These are phyloP conservation scores for Aspergillus fijiensis DNA, from an alignment of 2,329 filamentous ascomycete species.

Conservation along the genomic window DNA sequence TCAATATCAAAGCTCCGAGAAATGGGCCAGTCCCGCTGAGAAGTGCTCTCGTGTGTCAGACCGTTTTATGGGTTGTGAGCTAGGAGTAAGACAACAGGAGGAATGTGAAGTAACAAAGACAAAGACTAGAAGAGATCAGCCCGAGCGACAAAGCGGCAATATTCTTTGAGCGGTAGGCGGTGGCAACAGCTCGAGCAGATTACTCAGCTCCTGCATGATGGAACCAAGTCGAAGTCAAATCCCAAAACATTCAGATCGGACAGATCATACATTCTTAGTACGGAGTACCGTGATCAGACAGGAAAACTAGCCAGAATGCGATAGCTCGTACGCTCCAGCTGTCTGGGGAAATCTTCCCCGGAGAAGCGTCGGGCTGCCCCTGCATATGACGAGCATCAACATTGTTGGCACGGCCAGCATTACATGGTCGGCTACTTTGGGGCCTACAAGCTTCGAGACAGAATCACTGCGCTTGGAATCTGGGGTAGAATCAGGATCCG, in stretches of 20 bases:
- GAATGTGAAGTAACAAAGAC: not conserved
- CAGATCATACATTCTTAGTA: not conserved
- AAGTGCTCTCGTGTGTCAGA: not conserved
- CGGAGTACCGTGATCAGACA: too few relatives aligned
- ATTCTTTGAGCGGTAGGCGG: conserved; percentile 14
- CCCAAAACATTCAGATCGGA: not conserved
- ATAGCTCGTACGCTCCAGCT: not conserved
- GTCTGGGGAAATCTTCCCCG: not conserved
- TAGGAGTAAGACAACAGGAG: not conserved
- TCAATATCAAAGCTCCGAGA: not conserved
- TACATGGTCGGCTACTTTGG: conserved; percentile 11
- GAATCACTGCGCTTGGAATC: not conserved
- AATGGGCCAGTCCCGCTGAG: not conserved
- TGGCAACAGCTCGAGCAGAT: conserved; percentile 3
- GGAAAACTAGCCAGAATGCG: not conserved
- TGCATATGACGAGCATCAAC: conserved; percentile 12
- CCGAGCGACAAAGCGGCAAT: not conserved
- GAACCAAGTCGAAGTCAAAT: conserved; percentile 1
- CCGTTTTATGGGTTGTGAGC: not conserved
- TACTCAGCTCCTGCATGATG: conserved; percentile 1
- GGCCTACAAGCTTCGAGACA: not conserved
- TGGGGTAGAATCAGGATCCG: not conserved
- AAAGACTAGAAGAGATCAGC: not conserved
- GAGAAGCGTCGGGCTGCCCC: conserved; percentile 8
- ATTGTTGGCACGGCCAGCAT: conserved; percentile 7